Conservation (phyloP, 2,329 filamentous ascomycete genomes). For the Ophiostoma triangulosporum region DNA sequence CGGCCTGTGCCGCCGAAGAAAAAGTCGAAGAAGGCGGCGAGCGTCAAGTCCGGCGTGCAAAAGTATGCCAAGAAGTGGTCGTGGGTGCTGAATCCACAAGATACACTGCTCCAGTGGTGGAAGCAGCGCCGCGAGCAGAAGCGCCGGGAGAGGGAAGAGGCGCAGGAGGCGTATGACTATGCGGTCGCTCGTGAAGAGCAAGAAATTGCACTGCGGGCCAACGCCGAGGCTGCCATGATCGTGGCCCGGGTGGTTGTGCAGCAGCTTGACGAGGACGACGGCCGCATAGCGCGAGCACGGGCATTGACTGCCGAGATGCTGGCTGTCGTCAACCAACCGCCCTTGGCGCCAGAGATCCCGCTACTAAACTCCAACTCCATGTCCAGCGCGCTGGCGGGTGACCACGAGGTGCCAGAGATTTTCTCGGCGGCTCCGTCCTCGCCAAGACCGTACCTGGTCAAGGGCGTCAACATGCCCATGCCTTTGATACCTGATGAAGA, state of each 20-base stretch:
- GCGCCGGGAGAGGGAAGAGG: not conserved
- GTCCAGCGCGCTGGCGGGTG: not conserved
- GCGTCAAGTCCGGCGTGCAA: not conserved
- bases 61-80: conserved; percentile 1
- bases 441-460: not conserved
- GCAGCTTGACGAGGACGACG: conserved; percentile 2
- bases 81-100: conserved; percentile 4
- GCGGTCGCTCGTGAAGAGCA: not conserved
- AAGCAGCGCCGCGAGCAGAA: not conserved
- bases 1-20: not conserved
- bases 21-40: not conserved
- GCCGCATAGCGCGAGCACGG: not conserved
- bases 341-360: too few relatives aligned
- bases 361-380: not conserved
- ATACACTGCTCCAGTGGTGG: conserved; percentile 4
- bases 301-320: not conserved
- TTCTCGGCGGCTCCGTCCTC: not conserved
- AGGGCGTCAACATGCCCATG: not conserved
- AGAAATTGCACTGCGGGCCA: not conserved
- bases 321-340: not conserved
- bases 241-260: not conserved
- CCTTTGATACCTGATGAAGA: not conserved
- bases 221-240: not conserved
- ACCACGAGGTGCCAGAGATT: not conserved
- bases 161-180: not conserved